Conservation (phyloP, 1,284 basidiomycete genomes). For the Ceratobasidium sp. region DNA sequence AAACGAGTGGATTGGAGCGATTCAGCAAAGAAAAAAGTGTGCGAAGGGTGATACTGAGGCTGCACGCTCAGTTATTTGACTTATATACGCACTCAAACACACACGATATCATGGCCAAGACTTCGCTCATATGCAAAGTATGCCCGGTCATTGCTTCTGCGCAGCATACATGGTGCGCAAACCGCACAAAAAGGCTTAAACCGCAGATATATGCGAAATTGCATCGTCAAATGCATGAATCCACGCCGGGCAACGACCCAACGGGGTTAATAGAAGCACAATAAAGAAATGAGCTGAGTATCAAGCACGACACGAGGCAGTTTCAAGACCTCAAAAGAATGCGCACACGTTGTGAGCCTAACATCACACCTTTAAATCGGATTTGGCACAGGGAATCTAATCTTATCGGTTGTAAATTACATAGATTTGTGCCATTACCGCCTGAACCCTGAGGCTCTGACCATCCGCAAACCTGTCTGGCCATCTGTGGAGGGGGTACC, state of each 20-base stretch:
- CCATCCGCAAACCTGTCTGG: no score
- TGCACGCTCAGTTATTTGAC: background rate
- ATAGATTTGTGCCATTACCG: no score
- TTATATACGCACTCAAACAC: constrained; percentile 2
- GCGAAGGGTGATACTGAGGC: background rate
- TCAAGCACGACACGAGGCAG: background rate
- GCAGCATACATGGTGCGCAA: background rate
- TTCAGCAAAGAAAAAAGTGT: background rate
- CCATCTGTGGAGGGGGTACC: no score
- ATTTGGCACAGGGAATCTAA: background rate
- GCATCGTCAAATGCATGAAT: no score
- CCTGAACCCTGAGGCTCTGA: no score
- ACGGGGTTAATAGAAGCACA: no score
- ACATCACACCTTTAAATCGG: background rate
- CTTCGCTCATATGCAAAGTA: background rate
- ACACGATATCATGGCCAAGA: background rate
- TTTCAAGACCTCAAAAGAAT: background rate
- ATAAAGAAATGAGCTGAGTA: background rate
- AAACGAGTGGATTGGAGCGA: background rate
- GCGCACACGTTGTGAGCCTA: background rate
- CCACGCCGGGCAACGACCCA: no score
- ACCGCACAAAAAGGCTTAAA: background rate
- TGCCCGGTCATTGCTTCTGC: background rate
- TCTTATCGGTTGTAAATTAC: no score
- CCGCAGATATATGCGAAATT: background rate